Conservation (phyloP, 768 basidiomycete species). For the Rhodotorula babjevae region DNA sequence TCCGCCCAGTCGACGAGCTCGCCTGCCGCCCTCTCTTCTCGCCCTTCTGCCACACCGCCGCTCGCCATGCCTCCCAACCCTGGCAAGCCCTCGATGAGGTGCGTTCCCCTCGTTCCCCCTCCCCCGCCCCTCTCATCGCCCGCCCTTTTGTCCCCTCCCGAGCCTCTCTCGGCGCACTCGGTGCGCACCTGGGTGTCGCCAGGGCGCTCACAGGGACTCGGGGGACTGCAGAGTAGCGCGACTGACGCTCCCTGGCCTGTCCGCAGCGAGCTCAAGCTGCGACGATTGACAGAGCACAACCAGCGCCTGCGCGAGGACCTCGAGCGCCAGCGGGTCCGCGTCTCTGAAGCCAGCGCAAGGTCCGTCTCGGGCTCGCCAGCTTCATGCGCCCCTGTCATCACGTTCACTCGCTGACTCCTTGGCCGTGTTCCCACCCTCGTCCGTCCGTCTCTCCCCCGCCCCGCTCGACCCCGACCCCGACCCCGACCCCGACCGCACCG, state of each 20-base stretch:
- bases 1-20: not conserved
- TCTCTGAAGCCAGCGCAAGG: slow-evolving; percentile 88
- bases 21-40: not conserved
- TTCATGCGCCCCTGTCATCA: not conserved
- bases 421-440: not conserved
- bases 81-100: slow-evolving; percentile 38
- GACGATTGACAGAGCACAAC: slow-evolving; percentile 88
- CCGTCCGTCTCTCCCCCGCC: not conserved
- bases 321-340: slow-evolving; percentile 76
- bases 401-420: not conserved
- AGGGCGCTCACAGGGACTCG: too few species aligned
- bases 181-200: too few species aligned
- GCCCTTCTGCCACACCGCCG: not conserved
- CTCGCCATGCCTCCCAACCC: slow-evolving; percentile 15
- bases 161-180: too few species aligned
- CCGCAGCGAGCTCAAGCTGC: slow-evolving; percentile 77
- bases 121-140: not conserved
- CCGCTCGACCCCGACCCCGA: not conserved
- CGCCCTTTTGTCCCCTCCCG: not conserved
- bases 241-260: not conserved
- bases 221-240: too few species aligned
- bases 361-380: slow-evolving; percentile 48
- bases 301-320: slow-evolving; percentile 84
- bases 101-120: not conserved
- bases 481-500: too few species aligned